phyloP scores from a whole-genome alignment of 2,329 filamentous ascomycete species.

The Stagonosporopsis rhizophila region DNA sequence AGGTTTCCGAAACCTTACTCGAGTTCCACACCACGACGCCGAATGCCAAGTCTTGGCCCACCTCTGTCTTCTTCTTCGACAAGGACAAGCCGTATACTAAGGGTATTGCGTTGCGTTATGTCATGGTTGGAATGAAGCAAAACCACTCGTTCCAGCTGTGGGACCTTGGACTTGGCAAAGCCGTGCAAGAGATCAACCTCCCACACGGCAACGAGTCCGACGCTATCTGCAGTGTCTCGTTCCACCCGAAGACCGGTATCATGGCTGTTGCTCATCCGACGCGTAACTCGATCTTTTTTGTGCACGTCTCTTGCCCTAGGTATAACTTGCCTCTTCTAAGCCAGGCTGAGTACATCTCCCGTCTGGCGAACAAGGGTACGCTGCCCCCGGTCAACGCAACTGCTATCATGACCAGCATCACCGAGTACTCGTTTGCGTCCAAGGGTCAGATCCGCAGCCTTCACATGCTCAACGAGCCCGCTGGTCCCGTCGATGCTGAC shows the following conservation, averaged over 20 bases:
- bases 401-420: conserved; percentile 94
- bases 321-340: conserved; percentile 82
- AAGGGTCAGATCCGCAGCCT: conserved; percentile 88
- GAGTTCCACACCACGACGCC: conserved; percentile 86
- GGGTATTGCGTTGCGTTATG: conserved; percentile 87
- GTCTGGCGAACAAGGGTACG: conserved; percentile 67
- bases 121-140: conserved; percentile 98
- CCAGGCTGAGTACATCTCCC: conserved; percentile 86
- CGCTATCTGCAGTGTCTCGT: conserved; percentile 96
- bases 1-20: conserved; percentile 85
- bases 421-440: conserved; percentile 90
- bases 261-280: conserved; percentile 95
- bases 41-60: conserved; percentile 94
- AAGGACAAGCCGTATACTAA: conserved; percentile 94
- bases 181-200: conserved; percentile 95
- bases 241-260: conserved; percentile 90
- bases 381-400: conserved; percentile 87
- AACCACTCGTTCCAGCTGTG: conserved; percentile 98
- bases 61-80: conserved; percentile 93
- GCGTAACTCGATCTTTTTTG: conserved; percentile 95
- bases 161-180: conserved; percentile 94
- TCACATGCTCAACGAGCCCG: conserved; percentile 80
- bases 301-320: conserved; percentile 91
- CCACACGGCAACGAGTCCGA: conserved; percentile 96
- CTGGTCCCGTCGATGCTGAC: conserved; percentile 64